Evolutionary conservation across 1,139 yeast genomes (phyloP).

Genomic region (Suhomyces yuchorum): DNA sequence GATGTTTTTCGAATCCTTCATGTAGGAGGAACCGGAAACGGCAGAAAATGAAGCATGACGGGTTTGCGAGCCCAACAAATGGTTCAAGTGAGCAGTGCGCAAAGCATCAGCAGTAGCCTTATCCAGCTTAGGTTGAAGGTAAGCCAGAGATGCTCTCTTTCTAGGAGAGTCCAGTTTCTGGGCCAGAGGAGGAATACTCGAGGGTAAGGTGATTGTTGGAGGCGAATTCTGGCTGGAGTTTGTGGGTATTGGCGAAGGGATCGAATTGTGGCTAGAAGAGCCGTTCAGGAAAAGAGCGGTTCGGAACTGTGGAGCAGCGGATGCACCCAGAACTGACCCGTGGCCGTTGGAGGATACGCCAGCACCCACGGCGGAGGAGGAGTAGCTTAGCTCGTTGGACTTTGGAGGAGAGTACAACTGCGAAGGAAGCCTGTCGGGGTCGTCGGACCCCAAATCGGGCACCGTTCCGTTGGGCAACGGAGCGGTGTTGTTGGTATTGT

Average conservation of each 20-base stretch:
- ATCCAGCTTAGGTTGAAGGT: conserved; percentile 6
- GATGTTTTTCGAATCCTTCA: conserved; percentile 42
- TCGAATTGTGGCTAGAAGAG: conserved; percentile 13
- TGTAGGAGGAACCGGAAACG: conserved; percentile 69
- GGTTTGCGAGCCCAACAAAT: conserved; percentile 14
- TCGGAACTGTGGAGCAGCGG: conserved; percentile 23
- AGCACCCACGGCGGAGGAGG: not conserved
- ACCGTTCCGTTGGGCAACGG: conserved; percentile 36
- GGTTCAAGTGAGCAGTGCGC: conserved; percentile 12
- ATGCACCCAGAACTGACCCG: not conserved
- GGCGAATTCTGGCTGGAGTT: conserved; percentile 28
- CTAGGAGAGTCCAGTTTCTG: conserved; percentile 7
- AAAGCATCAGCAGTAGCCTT: conserved; percentile 7
- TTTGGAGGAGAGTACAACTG: conserved; percentile 25
- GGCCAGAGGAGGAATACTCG: conserved; percentile 3
- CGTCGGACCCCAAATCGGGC: conserved; percentile 10
- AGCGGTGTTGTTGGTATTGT: conserved; percentile 48
- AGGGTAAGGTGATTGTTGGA: conserved; percentile 16
- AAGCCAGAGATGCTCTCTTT: conserved; percentile 1
- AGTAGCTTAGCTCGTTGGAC: conserved; percentile 13
- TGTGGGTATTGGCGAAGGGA: conserved; percentile 31
- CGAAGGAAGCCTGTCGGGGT: conserved; percentile 4
- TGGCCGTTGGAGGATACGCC: not conserved
- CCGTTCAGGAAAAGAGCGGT: conserved; percentile 22
- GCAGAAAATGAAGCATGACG: conserved; percentile 86